These are phyloP conservation scores for Hypholoma sublateritium DNA, from an alignment of 768 basidiomycete genomes.

Conservation along the genomic window DNA sequence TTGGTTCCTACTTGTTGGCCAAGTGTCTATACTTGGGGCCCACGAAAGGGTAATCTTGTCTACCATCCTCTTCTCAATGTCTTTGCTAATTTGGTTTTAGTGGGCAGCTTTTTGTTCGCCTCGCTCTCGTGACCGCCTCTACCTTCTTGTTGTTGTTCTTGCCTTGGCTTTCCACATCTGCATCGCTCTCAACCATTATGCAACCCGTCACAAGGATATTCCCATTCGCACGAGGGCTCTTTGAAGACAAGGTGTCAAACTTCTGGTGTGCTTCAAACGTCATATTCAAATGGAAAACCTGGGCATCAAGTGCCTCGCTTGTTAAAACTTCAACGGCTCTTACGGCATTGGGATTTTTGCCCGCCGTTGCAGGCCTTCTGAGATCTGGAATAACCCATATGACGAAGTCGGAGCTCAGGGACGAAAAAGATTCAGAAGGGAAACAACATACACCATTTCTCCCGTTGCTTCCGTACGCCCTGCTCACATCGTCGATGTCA, in stretches of 20 bases:
- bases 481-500: constrained; percentile 81
- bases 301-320: constrained; percentile 46
- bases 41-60: constrained; percentile 55
- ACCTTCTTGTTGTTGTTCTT: constrained; percentile 73
- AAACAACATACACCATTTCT: constrained; percentile 47
- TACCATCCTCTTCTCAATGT: not conserved
- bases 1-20: constrained; percentile 88
- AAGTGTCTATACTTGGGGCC: constrained; percentile 87
- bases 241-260: constrained; percentile 96
- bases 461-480: constrained; percentile 74
- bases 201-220: constrained; percentile 82
- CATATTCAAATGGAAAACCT: constrained; percentile 78
- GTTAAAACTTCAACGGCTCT: constrained; percentile 64
- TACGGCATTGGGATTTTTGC: constrained; percentile 73
- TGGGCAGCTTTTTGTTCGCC: constrained; percentile 58
- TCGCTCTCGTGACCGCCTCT: constrained; percentile 59
- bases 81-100: constrained; percentile 18
- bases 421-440: not conserved
- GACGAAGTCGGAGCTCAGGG: constrained; percentile 8
- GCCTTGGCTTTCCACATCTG: constrained; percentile 77
- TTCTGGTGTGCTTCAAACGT: constrained; percentile 96
- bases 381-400: constrained; percentile 27
- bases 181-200: constrained; percentile 46
- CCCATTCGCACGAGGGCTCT: constrained; percentile 86
- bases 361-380: constrained; percentile 48